These are phyloP conservation scores for Argentina anserina DNA, from an alignment of 306 rosid genomes.

Conservation along the genomic window DNA sequence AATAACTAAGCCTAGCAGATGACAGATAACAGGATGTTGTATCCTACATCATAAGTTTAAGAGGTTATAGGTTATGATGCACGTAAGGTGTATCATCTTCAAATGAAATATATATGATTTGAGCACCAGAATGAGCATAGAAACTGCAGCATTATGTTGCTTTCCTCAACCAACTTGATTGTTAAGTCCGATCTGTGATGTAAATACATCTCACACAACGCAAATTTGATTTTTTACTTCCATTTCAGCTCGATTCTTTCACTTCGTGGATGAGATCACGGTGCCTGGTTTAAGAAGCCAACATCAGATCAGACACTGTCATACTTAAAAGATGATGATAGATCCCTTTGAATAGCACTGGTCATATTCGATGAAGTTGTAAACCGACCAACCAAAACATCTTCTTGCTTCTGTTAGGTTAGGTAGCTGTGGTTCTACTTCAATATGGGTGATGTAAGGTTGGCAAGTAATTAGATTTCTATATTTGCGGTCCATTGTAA, in stretches of 20 bases:
- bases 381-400: neutral
- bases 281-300: slow-evolving; percentile 6
- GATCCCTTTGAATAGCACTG: neutral
- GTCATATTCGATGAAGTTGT: slow-evolving; percentile 3
- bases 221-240: neutral
- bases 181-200: neutral
- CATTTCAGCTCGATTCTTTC: neutral
- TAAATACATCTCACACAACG: neutral
- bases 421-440: neutral
- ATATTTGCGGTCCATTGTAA: neutral
- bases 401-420: neutral
- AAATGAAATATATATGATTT: neutral
- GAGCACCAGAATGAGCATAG: neutral
- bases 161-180: neutral
- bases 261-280: neutral
- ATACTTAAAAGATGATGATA: neutral
- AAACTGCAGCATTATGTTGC: neutral
- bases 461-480: neutral
- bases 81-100: neutral
- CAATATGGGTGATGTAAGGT: neutral
- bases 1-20: slow-evolving; percentile 15
- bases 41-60: slow-evolving; percentile 23
- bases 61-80: neutral
- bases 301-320: neutral
- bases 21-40: neutral